Evolutionary conservation across 2,329 filamentous ascomycete species (phyloP).

Genomic region (Penicillium sp.): DNA sequence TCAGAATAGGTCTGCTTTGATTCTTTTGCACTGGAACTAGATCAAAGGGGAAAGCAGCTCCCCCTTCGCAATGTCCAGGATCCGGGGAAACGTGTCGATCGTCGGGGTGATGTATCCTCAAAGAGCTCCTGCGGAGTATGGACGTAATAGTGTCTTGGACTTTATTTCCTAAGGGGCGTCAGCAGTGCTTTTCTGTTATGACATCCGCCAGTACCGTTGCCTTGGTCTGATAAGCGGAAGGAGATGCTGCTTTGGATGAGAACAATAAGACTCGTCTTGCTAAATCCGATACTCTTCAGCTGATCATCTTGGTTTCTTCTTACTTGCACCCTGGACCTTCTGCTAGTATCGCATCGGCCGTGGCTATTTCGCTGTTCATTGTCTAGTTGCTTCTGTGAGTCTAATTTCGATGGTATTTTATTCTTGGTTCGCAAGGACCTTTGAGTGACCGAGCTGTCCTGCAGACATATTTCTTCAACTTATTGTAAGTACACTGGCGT

Average conservation of each 20-base stretch:
- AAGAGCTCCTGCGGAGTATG: neutral
- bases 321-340: neutral
- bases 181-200: neutral
- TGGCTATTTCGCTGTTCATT: neutral
- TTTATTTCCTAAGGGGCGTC: neutral
- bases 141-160: neutral
- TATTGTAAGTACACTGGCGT: neutral
- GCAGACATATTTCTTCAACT: neutral
- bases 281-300: neutral
- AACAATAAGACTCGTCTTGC: neutral
- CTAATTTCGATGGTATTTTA: neutral
- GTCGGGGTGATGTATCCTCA: neutral
- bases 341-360: neutral
- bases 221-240: neutral
- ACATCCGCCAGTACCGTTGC: neutral
- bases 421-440: neutral
- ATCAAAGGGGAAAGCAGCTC: neutral
- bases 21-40: neutral
- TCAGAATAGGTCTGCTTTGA: neutral
- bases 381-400: neutral
- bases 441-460: neutral
- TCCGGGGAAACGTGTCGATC: neutral
- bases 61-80: neutral
- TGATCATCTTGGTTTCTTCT: neutral
- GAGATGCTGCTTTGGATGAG: neutral